phyloP scores from a whole-genome alignment of 2,329 filamentous ascomycete genomes.

The Magnaporthiopsis incrustans region DNA sequence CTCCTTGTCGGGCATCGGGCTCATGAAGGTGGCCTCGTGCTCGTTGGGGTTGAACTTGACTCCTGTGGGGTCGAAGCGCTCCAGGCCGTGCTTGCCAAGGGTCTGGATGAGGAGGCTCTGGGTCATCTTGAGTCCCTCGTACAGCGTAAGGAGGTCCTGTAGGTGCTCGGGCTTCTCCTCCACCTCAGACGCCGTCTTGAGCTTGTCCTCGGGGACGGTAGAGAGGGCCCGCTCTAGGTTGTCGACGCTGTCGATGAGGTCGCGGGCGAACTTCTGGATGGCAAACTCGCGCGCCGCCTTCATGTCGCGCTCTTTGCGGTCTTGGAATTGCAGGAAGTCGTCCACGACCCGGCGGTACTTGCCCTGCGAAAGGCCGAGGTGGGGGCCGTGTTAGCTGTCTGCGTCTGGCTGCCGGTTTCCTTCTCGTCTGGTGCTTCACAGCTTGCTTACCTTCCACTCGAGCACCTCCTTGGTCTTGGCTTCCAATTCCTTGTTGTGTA shows the following conservation, averaged over 20 bases:
- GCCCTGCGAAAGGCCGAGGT: conserved; percentile 50
- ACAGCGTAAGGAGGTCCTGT: conserved; percentile 69
- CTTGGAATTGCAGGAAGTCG: conserved; percentile 96
- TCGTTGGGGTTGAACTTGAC: conserved; percentile 94
- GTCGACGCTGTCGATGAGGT: conserved; percentile 90
- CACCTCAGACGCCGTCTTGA: conserved; percentile 32
- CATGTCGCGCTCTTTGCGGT: conserved; percentile 85
- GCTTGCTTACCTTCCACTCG: conserved; percentile 72
- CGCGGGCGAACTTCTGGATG: conserved; percentile 90
- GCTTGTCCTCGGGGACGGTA: conserved; percentile 69
- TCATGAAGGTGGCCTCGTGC: conserved; percentile 95
- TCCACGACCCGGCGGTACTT: conserved; percentile 89
- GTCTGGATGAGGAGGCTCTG: conserved; percentile 81
- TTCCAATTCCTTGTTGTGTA: conserved; percentile 44
- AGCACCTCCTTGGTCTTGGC: conserved; percentile 45
- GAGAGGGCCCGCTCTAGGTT: conserved; percentile 90
- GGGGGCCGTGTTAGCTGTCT: not conserved
- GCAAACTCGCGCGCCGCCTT: conserved; percentile 84
- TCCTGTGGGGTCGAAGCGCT: conserved; percentile 74
- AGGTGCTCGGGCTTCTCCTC: conserved; percentile 42
- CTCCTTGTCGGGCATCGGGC: conserved; percentile 78
- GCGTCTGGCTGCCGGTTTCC: not conserved
- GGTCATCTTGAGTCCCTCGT: conserved; percentile 93
- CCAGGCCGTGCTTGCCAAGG: conserved; percentile 87
- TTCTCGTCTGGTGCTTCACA: not conserved